Evolutionary conservation across 495 filamentous ascomycete genomes (phyloP), one percentile per base, ranked within the genome.

Genomic region (Entonaema liquescens): DNA sequence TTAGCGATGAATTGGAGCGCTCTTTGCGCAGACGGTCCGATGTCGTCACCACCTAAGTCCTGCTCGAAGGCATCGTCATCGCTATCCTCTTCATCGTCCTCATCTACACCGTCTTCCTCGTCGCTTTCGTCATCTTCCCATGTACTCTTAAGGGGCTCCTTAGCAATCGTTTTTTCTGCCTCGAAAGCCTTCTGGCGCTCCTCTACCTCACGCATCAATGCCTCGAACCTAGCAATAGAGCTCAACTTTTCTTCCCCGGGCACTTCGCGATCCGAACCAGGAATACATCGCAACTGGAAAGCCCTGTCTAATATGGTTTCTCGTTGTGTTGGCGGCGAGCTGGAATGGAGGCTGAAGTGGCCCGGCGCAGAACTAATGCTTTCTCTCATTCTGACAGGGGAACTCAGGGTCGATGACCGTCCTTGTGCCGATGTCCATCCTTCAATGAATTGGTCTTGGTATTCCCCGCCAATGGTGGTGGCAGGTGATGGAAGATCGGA

Each of bases 261-360:
- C 15, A 80, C 38, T 25, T 81, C 78, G 15, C 71, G 74, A 13
- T 83, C 81, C 1, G 82, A 81, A 4, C 86, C 84, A 2, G 86
- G 87, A 33, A 88, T 87, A 60, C 76, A 84, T 2, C 85, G 79
- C 76, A 88, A 69, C 62, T 86, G 83, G 71, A 89, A 89, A 0
- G 86, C 87, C n/a, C 87, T 76, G 62, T 89, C 87, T 3, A 89
- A 77, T 38, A 89, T 89, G 5, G 87, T 87, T 69, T 89, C 86
- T 21, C 85, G 79, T 3, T 83, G 85, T 0, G 75, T 78, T 12
- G 83, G 78, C 5, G 83, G 80, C 0, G 82, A 79, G 57, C 75
- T 76, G 40, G 79, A 75, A 9, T 79, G 74, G 9, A 83, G 64
- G 38, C 76, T 73, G 5, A 54, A 53, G n/a, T 78, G 70, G 38